Evolutionary conservation across 75 land plant genomes (phyloP), one percentile per base, ranked within the genome.

Genomic region (Larix kaempferi): DNA sequence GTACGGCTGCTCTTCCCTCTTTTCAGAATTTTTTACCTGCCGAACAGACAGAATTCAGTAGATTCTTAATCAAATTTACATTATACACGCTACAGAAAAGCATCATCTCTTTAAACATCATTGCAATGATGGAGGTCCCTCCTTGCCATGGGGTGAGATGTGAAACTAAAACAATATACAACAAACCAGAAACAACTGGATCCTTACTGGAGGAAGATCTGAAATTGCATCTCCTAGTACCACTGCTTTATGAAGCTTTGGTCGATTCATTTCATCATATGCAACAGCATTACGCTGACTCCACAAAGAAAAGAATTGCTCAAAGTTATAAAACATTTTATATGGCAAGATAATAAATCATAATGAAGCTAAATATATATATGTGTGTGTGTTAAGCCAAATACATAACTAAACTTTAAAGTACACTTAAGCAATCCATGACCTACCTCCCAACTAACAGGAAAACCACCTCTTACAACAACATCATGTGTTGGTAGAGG

Each of bases 401-500:
- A 44, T 44, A 44, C 49, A 44, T 44, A 44, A 44, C 49, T n/a
- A n/a, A n/a, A n/a, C n/a, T n/a, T n/a, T 6, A 44, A 44, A 44
- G 6, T 44, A 44, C 49, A 44, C 49, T 44, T 5, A 6, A 44
- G 49, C 7, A 60, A n/a, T 21, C n/a, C 63, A 60, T 19, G 12
- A n/a, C 63, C 8, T 82, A 96, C 99, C 94, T 93, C 94, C 91
- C 91, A 96, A 37, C 84, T 86, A 78, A 66, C 59, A 21, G 99
- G 97, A 74, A 87, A 71, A 54, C 93, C 85, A 80, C 91, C 90
- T 77, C 84, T 87, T 19, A 83, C 54, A 78, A 93, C 84, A 22
- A 88, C 93, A 56, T 90, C 90, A 87, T 96, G 99, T 0, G 97
- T 90, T 57, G 99, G 99, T 74, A 96, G 82, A 19, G 99, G 99